A percentile compares a stretch with the other conserved stretches of the same genome.
Evolutionary conservation across 768 basidiomycete genomes (phyloP).

Genomic region (Kwoniella dejecticola): DNA sequence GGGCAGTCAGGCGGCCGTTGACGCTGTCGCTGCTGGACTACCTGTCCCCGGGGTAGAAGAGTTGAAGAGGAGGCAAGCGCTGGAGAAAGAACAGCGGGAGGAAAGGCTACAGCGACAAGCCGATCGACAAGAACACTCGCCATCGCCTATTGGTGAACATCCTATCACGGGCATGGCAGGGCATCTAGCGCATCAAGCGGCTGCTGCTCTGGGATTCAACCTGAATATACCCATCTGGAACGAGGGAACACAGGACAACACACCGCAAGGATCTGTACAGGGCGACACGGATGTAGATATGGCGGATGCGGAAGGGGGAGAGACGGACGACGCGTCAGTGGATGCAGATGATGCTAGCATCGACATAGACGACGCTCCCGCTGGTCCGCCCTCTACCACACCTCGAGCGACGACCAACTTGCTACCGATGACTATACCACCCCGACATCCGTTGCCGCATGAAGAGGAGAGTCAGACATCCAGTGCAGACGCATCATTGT

Average conservation of each 20-base stretch:
- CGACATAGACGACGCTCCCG: constrained; percentile 44
- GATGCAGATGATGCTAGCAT: constrained; percentile 65
- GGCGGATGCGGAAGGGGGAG: constrained; percentile 50
- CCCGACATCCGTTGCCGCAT: constrained; percentile 13
- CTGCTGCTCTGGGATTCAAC: constrained; percentile 17
- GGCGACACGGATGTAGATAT: constrained; percentile 51
- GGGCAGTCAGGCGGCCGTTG: constrained; percentile 60
- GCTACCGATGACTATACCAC: constrained; percentile 41
- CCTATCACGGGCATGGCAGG: constrained; percentile 8
- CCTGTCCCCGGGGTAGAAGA: constrained; percentile 25
- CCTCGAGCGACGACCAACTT: constrained; percentile 38
- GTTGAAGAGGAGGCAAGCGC: constrained; percentile 6
- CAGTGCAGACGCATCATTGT: constrained; percentile 40
- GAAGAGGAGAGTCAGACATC: constrained; percentile 32
- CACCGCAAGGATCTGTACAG: constrained; percentile 17
- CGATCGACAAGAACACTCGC: constrained; percentile 5
- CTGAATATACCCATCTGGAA: constrained; percentile 2
- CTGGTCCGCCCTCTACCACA: constrained; percentile 32
- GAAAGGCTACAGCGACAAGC: constrained; percentile 18
- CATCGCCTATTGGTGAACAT: background rate
- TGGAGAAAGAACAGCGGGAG: constrained; percentile 6
- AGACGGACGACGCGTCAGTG: constrained; percentile 64
- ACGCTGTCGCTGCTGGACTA: constrained; percentile 26
- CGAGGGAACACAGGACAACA: background rate
- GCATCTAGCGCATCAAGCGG: constrained; percentile 11